Base-by-base conservation (phyloP, 129 eudicot species). In the Sambucus nigra region DNA sequence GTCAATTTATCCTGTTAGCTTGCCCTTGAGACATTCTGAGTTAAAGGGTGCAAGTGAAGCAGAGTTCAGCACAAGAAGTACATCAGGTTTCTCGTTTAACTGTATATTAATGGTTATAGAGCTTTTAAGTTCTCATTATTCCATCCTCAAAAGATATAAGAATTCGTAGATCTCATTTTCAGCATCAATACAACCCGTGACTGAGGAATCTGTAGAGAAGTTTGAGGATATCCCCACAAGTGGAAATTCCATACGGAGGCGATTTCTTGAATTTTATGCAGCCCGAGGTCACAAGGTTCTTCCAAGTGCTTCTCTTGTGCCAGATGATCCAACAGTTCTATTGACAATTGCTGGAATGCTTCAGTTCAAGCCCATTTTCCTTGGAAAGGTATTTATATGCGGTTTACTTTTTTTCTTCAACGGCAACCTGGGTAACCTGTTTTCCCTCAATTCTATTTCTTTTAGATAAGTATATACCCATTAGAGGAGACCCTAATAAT, bases 261-360 rank as follows among this genome's bases (percentile, higher is more conserved):
- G 82, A 2, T 91, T 91, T 66, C 94, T 91, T 70, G 82, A 91
- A 10, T 91, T 85, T 45, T 91, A 85, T 69, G 94, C 94, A 61
- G 58, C 81, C 51, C 80, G 71, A 57, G 99, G 94, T 45, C 99
- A 91, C 70, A 77, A 66, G 71, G 33, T 86, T 61, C 94, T 91
- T 78, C 94, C 95, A 28, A 86, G 95, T 64, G 69, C 95, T 41
- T 79, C 99, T 53, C 95, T 91, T 69, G 99, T 91, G 27, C 99
- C 94, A 1, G 94, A 91, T 33, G 99, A 91, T 70, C 95, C 95
- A 28, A 86, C 95, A 14, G 95, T 91, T 69, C 55, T 86, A 53
- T 67, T 91, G 14, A 91, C 99, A 17, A 91, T 91, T 61, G 95
- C 99, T 15, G 95, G 99, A 61, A 91, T 91, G 99, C 94, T 86